Evolutionary conservation across 2,329 filamentous ascomycete species (phyloP).

Genomic region (Fusarium guadeloupense): DNA sequence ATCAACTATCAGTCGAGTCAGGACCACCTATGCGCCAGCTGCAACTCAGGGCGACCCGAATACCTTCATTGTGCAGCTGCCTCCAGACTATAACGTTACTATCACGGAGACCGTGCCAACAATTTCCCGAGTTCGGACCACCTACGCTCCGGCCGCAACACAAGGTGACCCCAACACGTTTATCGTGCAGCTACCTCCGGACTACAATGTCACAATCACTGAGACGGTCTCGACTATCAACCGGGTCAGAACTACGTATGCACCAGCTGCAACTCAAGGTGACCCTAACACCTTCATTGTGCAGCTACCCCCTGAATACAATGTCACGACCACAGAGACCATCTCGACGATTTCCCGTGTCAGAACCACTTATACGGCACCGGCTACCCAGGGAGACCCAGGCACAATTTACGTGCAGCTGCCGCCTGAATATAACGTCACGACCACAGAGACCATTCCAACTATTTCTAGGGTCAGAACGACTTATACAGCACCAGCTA

Average conservation of each 20-base stretch:
- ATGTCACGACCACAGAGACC: not conserved
- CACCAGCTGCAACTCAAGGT: constrained; percentile 2
- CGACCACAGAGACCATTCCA: not conserved
- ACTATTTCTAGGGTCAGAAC: not conserved
- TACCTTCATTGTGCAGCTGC: constrained; percentile 2
- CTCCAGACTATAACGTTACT: constrained; percentile 2
- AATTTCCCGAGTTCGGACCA: not conserved
- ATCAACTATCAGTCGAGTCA: not conserved
- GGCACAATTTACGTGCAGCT: not conserved
- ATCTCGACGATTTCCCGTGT: not conserved
- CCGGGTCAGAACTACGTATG: not conserved
- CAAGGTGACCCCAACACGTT: constrained; percentile 9
- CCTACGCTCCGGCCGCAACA: not conserved
- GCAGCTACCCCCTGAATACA: constrained; percentile 7
- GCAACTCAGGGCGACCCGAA: constrained; percentile 6
- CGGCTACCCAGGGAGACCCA: constrained; percentile 1
- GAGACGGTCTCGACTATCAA: constrained; percentile 4
- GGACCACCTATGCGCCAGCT: constrained; percentile 1
- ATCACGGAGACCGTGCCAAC: not conserved
- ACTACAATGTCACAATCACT: constrained; percentile 11
- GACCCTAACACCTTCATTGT: constrained; percentile 16
- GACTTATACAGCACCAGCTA: not conserved
- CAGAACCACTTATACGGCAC: not conserved
- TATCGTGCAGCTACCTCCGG: not conserved
- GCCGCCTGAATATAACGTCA: not conserved